A percentile compares a stretch with the other conserved stretches of the same genome.
phyloP scores from a whole-genome alignment of 768 basidiomycete species.

The Boletus speciosus region DNA sequence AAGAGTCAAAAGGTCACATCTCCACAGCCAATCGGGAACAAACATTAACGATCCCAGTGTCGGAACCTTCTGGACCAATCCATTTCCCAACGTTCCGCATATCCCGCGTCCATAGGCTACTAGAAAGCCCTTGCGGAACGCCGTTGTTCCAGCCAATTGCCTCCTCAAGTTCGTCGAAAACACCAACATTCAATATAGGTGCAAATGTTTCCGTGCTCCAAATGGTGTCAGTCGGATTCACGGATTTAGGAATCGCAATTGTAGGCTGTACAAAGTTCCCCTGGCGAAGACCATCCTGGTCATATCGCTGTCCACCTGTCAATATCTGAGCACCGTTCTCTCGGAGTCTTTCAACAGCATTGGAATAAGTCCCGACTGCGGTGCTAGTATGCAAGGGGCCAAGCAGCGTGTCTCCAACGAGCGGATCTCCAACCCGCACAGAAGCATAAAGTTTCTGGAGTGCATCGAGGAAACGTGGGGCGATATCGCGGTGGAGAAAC shows the following conservation, averaged over 20 bases:
- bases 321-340: slow-evolving; percentile 72
- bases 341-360: slow-evolving; percentile 59
- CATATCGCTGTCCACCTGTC: slow-evolving; percentile 62
- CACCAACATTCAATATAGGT: slow-evolving; percentile 80
- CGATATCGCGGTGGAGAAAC: slow-evolving; percentile 81
- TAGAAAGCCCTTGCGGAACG: slow-evolving; percentile 88
- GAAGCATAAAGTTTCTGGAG: slow-evolving; percentile 72
- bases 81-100: slow-evolving; percentile 83
- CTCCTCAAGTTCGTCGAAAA: slow-evolving; percentile 83
- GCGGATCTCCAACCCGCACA: slow-evolving; percentile 81
- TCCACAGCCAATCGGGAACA: slow-evolving; percentile 24
- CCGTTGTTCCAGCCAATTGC: slow-evolving; percentile 89
- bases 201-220: slow-evolving; percentile 86
- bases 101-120: slow-evolving; percentile 87
- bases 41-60: slow-evolving; percentile 91
- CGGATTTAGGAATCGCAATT: slow-evolving; percentile 64
- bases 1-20: slow-evolving; percentile 2
- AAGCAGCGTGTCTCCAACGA: slow-evolving; percentile 66
- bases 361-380: slow-evolving; percentile 64
- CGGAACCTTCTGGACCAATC: slow-evolving; percentile 87
- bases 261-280: slow-evolving; percentile 93
- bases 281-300: slow-evolving; percentile 44
- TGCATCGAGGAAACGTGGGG: slow-evolving; percentile 68
- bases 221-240: slow-evolving; percentile 50
- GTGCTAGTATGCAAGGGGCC: slow-evolving; percentile 80